Evolutionary conservation across 148 eudicot species (phyloP), one percentile per base, ranked within the genome.

Genomic region (Bassia scoparia): DNA sequence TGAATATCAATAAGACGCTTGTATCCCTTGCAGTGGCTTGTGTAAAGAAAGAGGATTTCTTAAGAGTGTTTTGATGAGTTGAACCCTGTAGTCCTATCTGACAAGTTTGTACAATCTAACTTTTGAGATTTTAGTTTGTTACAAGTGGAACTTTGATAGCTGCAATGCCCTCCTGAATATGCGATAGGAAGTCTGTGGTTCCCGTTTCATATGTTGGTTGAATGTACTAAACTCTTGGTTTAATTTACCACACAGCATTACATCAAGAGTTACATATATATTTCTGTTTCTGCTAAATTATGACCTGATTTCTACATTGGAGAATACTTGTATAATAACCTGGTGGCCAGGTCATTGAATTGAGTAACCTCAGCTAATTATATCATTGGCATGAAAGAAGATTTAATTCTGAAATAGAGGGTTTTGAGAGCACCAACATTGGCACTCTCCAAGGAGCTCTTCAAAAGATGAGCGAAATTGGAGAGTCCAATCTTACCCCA

Each of bases 1-100:
- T 6, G 44, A 44, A 26, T 58, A 33, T 16, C 29, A 10, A 29
- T 43, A 58, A 43, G 60, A 61, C 23, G 60, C 38, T 67, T 44
- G 46, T 58, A 33, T 74, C 34, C 37, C 72, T 72, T 58, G 64
- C 93, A 91, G 97, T 76, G 97, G 93, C 61, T n/a, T 60, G 63
- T 79, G 89, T 87, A 37, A 73, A 75, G 60, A 75, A 80, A 29
- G 82, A 77, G 62, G 86, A 84, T 64, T 86, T 91, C 78, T 72
- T 69, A 30, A 87, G 85, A 73, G 83, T 71, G 63, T 78, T 91
- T 70, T 79, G 88, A 82, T 81, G n/a, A n/a, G n/a, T 91, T 78
- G 89, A 89, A 71, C 85, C 82, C 72, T 86, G 89, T 69, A 68
- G 76, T 72, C 71, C n/a, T 89, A 63, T 81, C 93, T 67, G 86